Evolutionary conservation across 208 protist species (phyloP), one percentile per base, ranked within the genome.

Genomic region (Trypanosoma cruzi): DNA sequence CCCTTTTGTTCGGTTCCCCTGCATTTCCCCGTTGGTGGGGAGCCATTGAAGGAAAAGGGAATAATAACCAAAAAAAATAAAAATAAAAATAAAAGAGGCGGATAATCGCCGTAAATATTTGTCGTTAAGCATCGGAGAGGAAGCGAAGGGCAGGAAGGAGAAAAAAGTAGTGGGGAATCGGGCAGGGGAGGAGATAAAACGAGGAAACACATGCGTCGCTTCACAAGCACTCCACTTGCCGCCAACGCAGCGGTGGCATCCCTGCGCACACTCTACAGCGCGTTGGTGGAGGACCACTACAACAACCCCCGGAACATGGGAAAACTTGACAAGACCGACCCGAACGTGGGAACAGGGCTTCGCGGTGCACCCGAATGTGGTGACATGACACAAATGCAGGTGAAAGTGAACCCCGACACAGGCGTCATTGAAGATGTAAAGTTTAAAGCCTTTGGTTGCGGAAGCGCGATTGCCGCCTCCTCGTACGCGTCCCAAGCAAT

Each of bases 391-490:
- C 98, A 99, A 80, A 95, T 99, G 72, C 97, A 99, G 79, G 85
- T 99, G 20, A 96, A 98, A 76, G 85, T 98, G 13, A 96, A 98
- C 71, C 89, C 93, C 13, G 85, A 97, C 34, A 93, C 88, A 14
- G 78, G 92, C 28, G 72, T 92, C 24, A 98, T 99, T 59, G 86
- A 92, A 34, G 95, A 99, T 75, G 97, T 98, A 20, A 92, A 92
- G 69, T 99, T 99, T 75, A 99, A 99, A 84, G 99, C 99, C 0
- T 99, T 99, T 81, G 99, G 99, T 54, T 99, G 99, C 80, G 99
- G 98, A 26, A 99, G 98, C 46, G 99, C 99, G 34, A 99, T 99
- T 68, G 99, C 99, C 0, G 90, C 87, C 24, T 98, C 90, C 8
- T 99, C 97, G 0, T 96, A 99, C 28, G 99, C 98, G 7, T 99